These are phyloP conservation scores for Orbilia blumenaviensis DNA, from an alignment of 2,329 filamentous ascomycete species.

Conservation along the genomic window DNA sequence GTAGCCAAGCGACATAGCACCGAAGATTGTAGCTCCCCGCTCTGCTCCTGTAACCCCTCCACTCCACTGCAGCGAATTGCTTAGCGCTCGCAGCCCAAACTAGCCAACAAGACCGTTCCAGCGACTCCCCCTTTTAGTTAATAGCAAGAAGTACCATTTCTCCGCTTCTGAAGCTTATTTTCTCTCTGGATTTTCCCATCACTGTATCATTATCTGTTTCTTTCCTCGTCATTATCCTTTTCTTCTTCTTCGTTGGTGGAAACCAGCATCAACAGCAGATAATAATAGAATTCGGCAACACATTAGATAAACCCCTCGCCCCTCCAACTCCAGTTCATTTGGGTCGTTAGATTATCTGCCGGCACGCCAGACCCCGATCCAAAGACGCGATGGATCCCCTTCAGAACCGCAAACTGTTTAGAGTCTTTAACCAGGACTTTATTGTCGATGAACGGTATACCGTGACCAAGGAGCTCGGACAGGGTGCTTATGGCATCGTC, in stretches of 20 bases:
- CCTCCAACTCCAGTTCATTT: no score
- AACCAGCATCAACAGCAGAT: neutral
- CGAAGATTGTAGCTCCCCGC: neutral
- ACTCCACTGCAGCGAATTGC: neutral
- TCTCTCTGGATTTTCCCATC: neutral
- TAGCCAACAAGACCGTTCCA: constrained; percentile 10
- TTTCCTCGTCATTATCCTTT: neutral
- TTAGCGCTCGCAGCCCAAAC: constrained; percentile 1
- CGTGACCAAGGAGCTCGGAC: constrained; percentile 97
- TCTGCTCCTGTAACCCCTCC: neutral
- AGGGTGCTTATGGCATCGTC: constrained; percentile 98
- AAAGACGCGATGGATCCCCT: constrained; percentile 33
- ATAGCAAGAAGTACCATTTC: neutral
- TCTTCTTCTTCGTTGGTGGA: neutral
- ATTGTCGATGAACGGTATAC: constrained; percentile 98
- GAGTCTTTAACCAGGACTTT: constrained; percentile 99
- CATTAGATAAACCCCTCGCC: constrained; percentile 6
- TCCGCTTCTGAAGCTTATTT: neutral
- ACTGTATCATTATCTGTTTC: no score
- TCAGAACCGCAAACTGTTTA: constrained; percentile 85
- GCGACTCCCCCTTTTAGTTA: constrained; percentile 5
- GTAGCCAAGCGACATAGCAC: neutral
- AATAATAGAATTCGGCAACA: constrained; percentile 5
- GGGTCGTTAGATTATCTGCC: no score
- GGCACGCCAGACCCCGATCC: neutral